phyloP scores from a whole-genome alignment of 2,329 filamentous ascomycete genomes.

The Monosporascus sp. region DNA sequence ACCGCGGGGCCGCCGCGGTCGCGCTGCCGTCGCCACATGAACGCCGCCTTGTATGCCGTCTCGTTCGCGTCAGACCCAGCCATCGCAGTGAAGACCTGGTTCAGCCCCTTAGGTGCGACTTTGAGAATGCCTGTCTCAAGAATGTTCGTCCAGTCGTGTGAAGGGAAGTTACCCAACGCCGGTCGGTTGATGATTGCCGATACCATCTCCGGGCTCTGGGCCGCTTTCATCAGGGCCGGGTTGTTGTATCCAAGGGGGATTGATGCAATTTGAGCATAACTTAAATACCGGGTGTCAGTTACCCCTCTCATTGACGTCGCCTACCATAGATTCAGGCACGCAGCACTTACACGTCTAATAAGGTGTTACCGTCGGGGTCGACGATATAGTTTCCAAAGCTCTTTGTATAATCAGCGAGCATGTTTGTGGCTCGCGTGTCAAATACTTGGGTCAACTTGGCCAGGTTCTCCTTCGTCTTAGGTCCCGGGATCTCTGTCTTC shows the following conservation, averaged over 20 bases:
- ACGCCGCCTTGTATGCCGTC: constrained; percentile 90
- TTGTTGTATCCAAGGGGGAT: constrained; percentile 95
- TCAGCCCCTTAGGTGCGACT: constrained; percentile 74
- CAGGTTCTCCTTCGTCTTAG: constrained; percentile 63
- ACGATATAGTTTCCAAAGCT: constrained; percentile 77
- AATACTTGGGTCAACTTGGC: constrained; percentile 72
- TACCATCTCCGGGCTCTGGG: constrained; percentile 72
- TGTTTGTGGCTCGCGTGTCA: constrained; percentile 80
- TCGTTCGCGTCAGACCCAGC: constrained; percentile 91
- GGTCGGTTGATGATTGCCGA: constrained; percentile 81
- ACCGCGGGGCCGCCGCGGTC: constrained; percentile 72
- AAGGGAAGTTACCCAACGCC: constrained; percentile 85
- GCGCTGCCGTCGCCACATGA: constrained; percentile 82
- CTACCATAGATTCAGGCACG: neutral
- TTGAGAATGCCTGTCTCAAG: constrained; percentile 75
- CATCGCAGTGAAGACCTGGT: constrained; percentile 88
- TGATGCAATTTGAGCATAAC: constrained; percentile 86
- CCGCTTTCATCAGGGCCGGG: constrained; percentile 63
- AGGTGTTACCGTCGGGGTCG: constrained; percentile 64
- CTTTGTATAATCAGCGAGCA: constrained; percentile 70
- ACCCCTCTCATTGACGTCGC: no score
- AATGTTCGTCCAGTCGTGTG: constrained; percentile 74
- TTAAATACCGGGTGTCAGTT: constrained; percentile 24
- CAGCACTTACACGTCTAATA: constrained; percentile 62
- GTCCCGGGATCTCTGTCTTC: constrained; percentile 66